phyloP scores from a whole-genome alignment of 2,329 filamentous ascomycete species.

The Pseudomassariella vexata region DNA sequence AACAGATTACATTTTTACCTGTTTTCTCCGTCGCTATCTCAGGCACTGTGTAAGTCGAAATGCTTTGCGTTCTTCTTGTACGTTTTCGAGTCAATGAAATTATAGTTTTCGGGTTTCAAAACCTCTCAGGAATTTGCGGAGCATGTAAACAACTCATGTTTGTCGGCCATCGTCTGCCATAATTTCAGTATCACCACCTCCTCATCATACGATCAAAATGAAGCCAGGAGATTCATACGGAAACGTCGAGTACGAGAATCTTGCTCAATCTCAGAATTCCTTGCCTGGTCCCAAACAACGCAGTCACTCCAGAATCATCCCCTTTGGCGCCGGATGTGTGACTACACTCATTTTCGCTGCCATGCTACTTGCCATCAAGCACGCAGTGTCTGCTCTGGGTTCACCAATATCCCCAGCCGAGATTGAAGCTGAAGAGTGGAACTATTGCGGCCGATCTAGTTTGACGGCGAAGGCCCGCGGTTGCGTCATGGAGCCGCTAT shows the following conservation, averaged over 20 bases:
- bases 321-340: conserved; percentile 4
- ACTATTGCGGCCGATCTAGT: conserved; percentile 13
- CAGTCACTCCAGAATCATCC: conserved; percentile 6
- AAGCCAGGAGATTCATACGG: background rate
- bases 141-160: too few species aligned
- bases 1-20: too few species aligned
- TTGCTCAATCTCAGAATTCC: background rate
- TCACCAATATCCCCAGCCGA: conserved; percentile 8
- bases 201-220: background rate
- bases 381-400: background rate
- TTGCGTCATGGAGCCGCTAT: conserved; percentile 15
- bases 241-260: background rate
- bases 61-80: too few species aligned
- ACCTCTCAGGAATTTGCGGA: too few species aligned
- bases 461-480: conserved; percentile 8
- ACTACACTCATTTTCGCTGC: background rate
- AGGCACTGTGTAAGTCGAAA: too few species aligned
- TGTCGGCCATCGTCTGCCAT: too few species aligned
- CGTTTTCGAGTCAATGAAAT: too few species aligned
- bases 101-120: too few species aligned
- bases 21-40: too few species aligned
- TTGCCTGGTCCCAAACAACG: background rate
- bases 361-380: background rate
- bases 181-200: too few species aligned
- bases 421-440: conserved; percentile 13